These are phyloP conservation scores for Metschnikowia kunwiensis DNA, from an alignment of 805 yeast species.

Conservation along the genomic window DNA sequence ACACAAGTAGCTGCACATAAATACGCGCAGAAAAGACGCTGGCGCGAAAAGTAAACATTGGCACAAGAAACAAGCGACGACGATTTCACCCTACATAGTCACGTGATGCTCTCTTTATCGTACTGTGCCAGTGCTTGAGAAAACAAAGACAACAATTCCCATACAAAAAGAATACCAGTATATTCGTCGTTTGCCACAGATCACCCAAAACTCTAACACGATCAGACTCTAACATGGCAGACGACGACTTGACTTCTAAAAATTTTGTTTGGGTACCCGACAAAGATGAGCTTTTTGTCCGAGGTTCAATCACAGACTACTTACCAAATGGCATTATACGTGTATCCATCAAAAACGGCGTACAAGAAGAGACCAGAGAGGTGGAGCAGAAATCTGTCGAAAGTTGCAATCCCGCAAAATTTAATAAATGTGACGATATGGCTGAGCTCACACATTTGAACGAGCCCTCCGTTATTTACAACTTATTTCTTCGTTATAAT, in stretches of 20 bases:
- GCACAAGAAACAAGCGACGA: no score
- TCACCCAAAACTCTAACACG: no score
- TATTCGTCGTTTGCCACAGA: conserved; percentile 1
- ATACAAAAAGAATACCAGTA: neutral
- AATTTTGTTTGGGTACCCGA: conserved; percentile 82
- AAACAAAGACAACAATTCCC: conserved; percentile 4
- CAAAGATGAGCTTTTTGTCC: conserved; percentile 50
- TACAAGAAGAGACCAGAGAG: conserved; percentile 41
- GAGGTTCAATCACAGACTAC: conserved; percentile 55
- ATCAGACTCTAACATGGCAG: conserved; percentile 10
- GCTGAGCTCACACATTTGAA: conserved; percentile 92
- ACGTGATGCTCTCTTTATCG: no score
- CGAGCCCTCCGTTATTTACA: conserved; percentile 93
- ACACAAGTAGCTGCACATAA: no score
- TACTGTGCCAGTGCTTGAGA: conserved; percentile 4
- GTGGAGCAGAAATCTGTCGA: conserved; percentile 46
- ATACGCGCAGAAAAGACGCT: no score
- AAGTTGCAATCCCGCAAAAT: conserved; percentile 82
- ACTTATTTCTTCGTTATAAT: conserved; percentile 70
- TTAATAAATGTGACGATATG: conserved; percentile 90
- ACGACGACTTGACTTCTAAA: conserved; percentile 29
- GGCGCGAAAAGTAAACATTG: no score
- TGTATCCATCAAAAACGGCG: conserved; percentile 37
- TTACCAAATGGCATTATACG: conserved; percentile 33
- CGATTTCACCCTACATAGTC: no score